A percentile compares a stretch with the other conserved stretches of the same genome.
phyloP scores from a whole-genome alignment of 129 eudicot species.

The Kitagawia praeruptora region DNA sequence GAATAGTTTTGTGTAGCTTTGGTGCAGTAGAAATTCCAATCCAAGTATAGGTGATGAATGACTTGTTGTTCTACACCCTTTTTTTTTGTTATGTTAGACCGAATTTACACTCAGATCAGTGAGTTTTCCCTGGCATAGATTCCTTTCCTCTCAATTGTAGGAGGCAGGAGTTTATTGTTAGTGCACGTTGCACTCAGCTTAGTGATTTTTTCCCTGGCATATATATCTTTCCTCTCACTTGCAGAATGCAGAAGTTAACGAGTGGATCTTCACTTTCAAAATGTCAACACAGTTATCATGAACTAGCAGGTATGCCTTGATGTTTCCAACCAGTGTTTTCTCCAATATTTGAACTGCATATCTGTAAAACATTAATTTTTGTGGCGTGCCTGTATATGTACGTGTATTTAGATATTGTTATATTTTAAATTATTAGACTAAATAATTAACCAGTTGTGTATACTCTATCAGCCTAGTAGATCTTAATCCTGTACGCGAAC shows the following conservation, averaged over 20 bases:
- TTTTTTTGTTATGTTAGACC: constrained; percentile 1
- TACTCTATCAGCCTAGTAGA: neutral
- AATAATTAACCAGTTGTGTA: neutral
- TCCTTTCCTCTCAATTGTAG: neutral
- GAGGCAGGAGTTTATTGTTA: constrained; percentile 7
- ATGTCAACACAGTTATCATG: constrained; percentile 3
- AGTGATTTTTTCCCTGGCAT: neutral
- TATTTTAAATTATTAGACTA: neutral
- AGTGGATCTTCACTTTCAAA: neutral
- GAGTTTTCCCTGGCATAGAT: neutral
- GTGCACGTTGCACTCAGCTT: constrained; percentile 11
- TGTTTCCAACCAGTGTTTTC: neutral
- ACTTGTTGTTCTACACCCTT: neutral
- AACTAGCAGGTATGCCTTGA: neutral
- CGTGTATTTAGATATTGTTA: neutral
- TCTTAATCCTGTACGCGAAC: neutral
- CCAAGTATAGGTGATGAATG: neutral
- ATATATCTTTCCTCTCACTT: neutral
- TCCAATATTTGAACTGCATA: neutral
- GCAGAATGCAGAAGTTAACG: neutral
- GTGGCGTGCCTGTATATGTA: neutral
- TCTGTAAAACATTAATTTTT: neutral
- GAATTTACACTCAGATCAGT: constrained; percentile 12
- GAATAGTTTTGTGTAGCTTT: neutral
- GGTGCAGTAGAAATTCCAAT: neutral